A percentile compares a stretch with the other conserved stretches of the same genome.
Conservation (phyloP, 1,139 yeast genomes). For the Geotrichum bryndzae region DNA sequence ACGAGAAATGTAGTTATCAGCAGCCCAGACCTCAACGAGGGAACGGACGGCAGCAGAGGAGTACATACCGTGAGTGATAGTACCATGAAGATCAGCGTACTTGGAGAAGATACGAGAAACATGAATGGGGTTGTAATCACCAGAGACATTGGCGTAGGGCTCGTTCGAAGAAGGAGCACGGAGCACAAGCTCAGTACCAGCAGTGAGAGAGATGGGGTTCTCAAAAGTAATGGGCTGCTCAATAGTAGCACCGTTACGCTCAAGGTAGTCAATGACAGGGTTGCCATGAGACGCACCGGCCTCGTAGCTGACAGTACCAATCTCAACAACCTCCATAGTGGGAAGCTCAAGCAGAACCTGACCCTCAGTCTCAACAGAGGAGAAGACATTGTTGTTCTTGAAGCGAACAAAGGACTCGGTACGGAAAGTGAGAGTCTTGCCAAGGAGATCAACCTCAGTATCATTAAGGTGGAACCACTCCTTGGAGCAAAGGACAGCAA, state of each 20-base stretch:
- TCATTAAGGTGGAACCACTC: constrained; percentile 93
- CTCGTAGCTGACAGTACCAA: constrained; percentile 82
- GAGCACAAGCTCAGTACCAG: constrained; percentile 62
- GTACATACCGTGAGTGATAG: constrained; percentile 98
- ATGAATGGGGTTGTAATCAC: constrained; percentile 97
- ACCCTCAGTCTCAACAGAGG: constrained; percentile 81
- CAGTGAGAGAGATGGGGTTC: constrained; percentile 80
- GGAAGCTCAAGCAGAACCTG: constrained; percentile 83
- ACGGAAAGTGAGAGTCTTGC: constrained; percentile 82
- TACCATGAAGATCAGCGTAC: constrained; percentile 91
- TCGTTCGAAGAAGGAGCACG: constrained; percentile 86
- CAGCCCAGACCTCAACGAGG: constrained; percentile 97
- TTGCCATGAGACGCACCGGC: constrained; percentile 94
- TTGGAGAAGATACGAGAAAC: constrained; percentile 92
- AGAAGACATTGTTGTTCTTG: constrained; percentile 68
- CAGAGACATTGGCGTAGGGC: constrained; percentile 94
- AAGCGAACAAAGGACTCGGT: constrained; percentile 77
- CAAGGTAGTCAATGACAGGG: constrained; percentile 91
- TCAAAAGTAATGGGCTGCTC: constrained; percentile 93
- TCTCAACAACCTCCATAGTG: constrained; percentile 81
- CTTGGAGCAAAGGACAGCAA: constrained; percentile 88
- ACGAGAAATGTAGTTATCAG: constrained; percentile 91
- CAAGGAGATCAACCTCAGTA: constrained; percentile 61
- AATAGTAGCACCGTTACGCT: constrained; percentile 85
- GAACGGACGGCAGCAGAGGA: constrained; percentile 94